Base-by-base conservation (phyloP, 2,329 filamentous ascomycete genomes). In the Aspergillaceae sp. region DNA sequence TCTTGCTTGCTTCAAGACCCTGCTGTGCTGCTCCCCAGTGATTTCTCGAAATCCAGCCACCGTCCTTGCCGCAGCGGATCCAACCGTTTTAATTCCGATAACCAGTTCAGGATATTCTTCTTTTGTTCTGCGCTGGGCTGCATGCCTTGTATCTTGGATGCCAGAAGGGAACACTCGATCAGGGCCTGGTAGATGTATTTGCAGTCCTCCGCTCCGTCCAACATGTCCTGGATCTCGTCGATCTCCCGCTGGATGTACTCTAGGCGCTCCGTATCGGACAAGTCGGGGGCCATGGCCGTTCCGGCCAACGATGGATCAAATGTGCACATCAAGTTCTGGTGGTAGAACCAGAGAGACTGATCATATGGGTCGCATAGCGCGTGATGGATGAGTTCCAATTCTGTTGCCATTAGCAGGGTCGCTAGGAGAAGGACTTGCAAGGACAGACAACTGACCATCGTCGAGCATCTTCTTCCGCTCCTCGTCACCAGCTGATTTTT, bases 271-370 rank as follows among this genome's bases (percentile, higher is more conserved):
- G 76, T 68, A 4, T 71, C 62, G 1, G 75, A 75, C 29, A 94
- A 69, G 34, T 79, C 74, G 0, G 80, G 80, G 9, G 82, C 77
- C 55, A 95, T 84, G 7, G 77, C 77, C 19, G 75, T 69, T 2
- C 70, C 61, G 9, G 72, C 68, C 9, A 63, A 70, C 42, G 68
- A 70, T 57, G 72, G 74, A 44, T 76, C 71, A 56, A 86, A 72
- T 59, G 83, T 84, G 49, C 82, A 78, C 70, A 96, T 81, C 47
- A 96, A 72, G 59, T 84, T 94, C 56, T 92, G 86, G 64, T 97
- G 89, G 61, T 98, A 97, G 66, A 94, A 95, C 90, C 92, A 98
- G 4, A 96, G 75, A 11, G 89, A 95, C 62, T 97, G 91, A 62
- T 97, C 91, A 56, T 94, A 89, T 0, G 91, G 89, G 48, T 94